Conservation (phyloP, 1,284 basidiomycete species). For the Ganoderma boninense region DNA sequence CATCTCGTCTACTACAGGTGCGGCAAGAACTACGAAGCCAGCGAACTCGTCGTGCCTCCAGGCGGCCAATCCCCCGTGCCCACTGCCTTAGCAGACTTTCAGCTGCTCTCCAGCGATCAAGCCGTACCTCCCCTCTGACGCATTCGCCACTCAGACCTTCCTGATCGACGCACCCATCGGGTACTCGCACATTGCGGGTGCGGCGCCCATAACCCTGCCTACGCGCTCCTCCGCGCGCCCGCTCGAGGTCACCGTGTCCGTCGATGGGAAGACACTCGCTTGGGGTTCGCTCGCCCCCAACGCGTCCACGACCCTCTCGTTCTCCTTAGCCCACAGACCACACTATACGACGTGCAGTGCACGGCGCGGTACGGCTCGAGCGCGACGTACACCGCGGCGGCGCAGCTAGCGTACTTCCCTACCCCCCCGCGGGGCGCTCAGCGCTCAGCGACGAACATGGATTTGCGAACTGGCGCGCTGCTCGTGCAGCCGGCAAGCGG, state of each 20-base stretch:
- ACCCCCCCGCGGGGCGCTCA: slow-evolving; percentile 51
- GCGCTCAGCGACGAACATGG: slow-evolving; percentile 71
- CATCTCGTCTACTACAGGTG: slow-evolving; percentile 55
- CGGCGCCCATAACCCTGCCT: slow-evolving; percentile 53
- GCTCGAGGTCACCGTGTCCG: slow-evolving; percentile 50
- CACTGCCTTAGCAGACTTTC: slow-evolving; percentile 54
- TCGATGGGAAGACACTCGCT: slow-evolving; percentile 51
- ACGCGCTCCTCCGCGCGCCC: slow-evolving; percentile 34
- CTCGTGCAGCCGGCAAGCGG: slow-evolving; percentile 63
- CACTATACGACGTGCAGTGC: slow-evolving; percentile 62
- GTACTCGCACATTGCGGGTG: slow-evolving; percentile 54
- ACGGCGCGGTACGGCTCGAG: slow-evolving; percentile 44
- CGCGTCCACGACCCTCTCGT: slow-evolving; percentile 57
- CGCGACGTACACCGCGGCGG: slow-evolving; percentile 58
- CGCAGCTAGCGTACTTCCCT: slow-evolving; percentile 65
- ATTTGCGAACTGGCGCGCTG: slow-evolving; percentile 71
- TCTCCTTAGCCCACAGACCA: slow-evolving; percentile 58
- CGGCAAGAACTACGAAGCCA: slow-evolving; percentile 69
- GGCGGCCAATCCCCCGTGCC: slow-evolving; percentile 69
- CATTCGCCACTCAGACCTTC: slow-evolving; percentile 48
- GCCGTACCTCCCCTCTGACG: slow-evolving; percentile 71
- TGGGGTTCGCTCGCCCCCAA: slow-evolving; percentile 60
- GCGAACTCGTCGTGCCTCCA: slow-evolving; percentile 57
- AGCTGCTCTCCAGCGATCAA: slow-evolving; percentile 72
- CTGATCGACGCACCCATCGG: slow-evolving; percentile 69